Evolutionary conservation across 176 grass and related monocot species (phyloP).

Genomic region (Musa acuminata): DNA sequence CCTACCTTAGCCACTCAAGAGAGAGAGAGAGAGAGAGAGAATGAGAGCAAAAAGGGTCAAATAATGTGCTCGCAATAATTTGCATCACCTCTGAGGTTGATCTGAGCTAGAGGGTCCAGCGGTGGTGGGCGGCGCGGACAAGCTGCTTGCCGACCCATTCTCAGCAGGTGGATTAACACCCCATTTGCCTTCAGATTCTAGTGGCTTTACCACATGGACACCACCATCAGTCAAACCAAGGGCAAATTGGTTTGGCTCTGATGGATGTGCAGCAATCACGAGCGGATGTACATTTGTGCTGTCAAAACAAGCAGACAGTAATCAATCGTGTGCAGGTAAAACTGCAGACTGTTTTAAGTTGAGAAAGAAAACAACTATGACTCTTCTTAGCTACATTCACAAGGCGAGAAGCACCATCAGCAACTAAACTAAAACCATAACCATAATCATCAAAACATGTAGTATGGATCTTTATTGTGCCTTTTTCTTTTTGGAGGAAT

Average conservation of each 20-base stretch:
- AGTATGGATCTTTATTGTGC: too few species aligned
- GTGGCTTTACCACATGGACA: conserved; percentile 75
- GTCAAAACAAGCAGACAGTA: conserved; percentile 15
- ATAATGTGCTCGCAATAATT: conserved; percentile 15
- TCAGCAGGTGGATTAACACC: conserved; percentile 73
- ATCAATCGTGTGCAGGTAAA: background rate
- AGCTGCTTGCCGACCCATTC: conserved; percentile 74
- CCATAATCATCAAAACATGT: too few species aligned
- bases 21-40: conserved; percentile 17
- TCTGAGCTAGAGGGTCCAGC: conserved; percentile 70
- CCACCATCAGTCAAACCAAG: conserved; percentile 73
- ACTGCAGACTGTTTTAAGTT: background rate
- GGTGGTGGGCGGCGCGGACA: conserved; percentile 42
- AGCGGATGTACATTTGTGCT: conserved; percentile 78
- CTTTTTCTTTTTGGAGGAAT: too few species aligned
- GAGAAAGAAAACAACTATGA: too few species aligned
- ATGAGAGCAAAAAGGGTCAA: conserved; percentile 28
- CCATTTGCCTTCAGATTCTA: conserved; percentile 92
- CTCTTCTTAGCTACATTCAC: background rate
- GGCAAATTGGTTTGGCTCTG: conserved; percentile 84
- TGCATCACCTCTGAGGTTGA: conserved; percentile 52
- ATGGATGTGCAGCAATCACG: conserved; percentile 86
- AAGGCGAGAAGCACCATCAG: background rate
- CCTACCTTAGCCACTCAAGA: conserved; percentile 51
- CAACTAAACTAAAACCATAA: background rate